Conservation (phyloP, 805 yeast species). For the Candida ortonii region DNA sequence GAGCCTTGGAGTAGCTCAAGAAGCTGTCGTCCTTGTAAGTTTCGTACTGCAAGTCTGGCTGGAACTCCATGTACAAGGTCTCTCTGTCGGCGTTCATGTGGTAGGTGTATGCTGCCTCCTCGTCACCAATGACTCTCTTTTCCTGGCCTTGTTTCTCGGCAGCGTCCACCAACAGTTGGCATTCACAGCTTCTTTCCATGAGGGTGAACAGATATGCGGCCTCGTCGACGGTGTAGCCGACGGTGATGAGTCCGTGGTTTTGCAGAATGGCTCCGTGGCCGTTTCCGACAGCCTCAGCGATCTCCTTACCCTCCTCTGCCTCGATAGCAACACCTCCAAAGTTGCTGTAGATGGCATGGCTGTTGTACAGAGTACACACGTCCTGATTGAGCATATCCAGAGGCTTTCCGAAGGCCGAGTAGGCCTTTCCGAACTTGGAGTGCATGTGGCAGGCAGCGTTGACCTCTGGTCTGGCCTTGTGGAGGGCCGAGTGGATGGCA, state of each 20-base stretch:
- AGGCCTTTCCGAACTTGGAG: conserved; percentile 62
- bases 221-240: conserved; percentile 68
- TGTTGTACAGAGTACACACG: conserved; percentile 61
- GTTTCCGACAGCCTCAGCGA: conserved; percentile 61
- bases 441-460: conserved; percentile 73
- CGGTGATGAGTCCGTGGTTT: conserved; percentile 73
- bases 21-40: conserved; percentile 29
- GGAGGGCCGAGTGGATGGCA: conserved; percentile 65
- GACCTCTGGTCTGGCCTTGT: conserved; percentile 66
- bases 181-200: conserved; percentile 63
- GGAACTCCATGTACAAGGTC: conserved; percentile 68
- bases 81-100: conserved; percentile 63
- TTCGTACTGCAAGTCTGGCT: conserved; percentile 62
- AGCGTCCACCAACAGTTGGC: conserved; percentile 64
- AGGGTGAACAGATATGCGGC: conserved; percentile 65
- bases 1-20: conserved; percentile 24
- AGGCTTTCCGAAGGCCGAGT: conserved; percentile 60
- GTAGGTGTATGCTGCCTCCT: conserved; percentile 66
- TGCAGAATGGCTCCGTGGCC: conserved; percentile 59
- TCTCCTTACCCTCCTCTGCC: conserved; percentile 55
- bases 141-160: conserved; percentile 38
- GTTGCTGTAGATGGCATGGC: conserved; percentile 61
- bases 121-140: conserved; percentile 48
- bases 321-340: conserved; percentile 82
- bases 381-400: conserved; percentile 83